Percentiles rank a stretch among this genome's conserved stretches.
These are phyloP conservation scores for Phlebiopsis flavidoalba DNA, from an alignment of 768 basidiomycete genomes.

Conservation along the genomic window DNA sequence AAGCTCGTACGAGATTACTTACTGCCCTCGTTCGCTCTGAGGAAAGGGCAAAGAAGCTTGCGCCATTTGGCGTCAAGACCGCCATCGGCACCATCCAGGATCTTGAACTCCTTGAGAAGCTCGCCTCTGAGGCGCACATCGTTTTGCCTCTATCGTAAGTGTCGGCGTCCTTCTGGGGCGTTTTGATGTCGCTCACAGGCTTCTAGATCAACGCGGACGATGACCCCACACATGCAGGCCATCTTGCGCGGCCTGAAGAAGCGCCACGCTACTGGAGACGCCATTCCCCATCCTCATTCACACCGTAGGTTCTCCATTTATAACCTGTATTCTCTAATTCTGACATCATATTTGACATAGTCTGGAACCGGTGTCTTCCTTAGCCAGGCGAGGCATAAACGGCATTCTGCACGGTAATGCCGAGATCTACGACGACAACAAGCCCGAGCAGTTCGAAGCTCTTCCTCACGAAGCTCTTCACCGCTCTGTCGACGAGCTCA, in stretches of 20 bases:
- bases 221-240: constrained; percentile 34
- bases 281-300: constrained; percentile 48
- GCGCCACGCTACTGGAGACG: constrained; percentile 35
- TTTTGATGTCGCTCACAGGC: background rate
- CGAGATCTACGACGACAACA: constrained; percentile 43
- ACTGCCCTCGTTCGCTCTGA: constrained; percentile 41
- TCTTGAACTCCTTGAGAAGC: constrained; percentile 29
- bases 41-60: constrained; percentile 27
- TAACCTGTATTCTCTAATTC: background rate
- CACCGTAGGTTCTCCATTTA: constrained; percentile 26
- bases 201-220: constrained; percentile 43
- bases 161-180: background rate
- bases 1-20: constrained; percentile 39
- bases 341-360: background rate
- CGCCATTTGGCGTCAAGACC: constrained; percentile 17
- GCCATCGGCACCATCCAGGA: constrained; percentile 26
- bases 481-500: constrained; percentile 40
- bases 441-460: constrained; percentile 37
- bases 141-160: constrained; percentile 16
- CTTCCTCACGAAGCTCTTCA: constrained; percentile 41
- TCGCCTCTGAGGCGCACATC: constrained; percentile 40
- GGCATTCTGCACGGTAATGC: constrained; percentile 32
- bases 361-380: constrained; percentile 29
- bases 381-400: constrained; percentile 30
- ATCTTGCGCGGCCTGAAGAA: constrained; percentile 50